Evolutionary conservation across 2,329 filamentous ascomycete genomes (phyloP).

Genomic region (Didymella sp.): DNA sequence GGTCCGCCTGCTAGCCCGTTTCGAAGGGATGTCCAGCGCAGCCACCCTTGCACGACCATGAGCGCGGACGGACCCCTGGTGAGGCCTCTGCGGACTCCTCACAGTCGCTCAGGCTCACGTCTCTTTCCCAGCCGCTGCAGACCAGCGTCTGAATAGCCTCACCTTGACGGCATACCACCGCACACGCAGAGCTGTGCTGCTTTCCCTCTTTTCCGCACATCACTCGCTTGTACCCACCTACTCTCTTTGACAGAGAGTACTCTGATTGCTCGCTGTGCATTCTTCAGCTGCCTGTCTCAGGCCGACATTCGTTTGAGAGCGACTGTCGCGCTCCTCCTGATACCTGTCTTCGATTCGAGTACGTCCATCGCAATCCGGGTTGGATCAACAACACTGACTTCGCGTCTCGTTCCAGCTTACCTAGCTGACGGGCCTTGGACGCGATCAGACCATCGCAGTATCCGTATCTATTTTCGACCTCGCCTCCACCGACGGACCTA

Average conservation of each 20-base stretch:
- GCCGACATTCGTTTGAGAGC: slow-evolving; percentile 19
- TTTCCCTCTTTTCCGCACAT: slow-evolving; percentile 42
- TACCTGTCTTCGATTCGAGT: slow-evolving; percentile 33
- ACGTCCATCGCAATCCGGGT: slow-evolving; percentile 24
- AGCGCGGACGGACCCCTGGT: slow-evolving; percentile 29
- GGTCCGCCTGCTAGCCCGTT: slow-evolving; percentile 31
- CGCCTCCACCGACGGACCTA: slow-evolving; percentile 5
- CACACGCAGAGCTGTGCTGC: slow-evolving; percentile 49
- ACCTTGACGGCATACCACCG: slow-evolving; percentile 26
- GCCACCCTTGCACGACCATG: slow-evolving; percentile 37
- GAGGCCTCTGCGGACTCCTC: slow-evolving; percentile 30
- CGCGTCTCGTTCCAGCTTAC: slow-evolving; percentile 23
- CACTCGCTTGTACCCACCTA: slow-evolving; percentile 16
- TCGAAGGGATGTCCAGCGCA: slow-evolving; percentile 27
- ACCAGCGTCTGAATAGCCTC: slow-evolving; percentile 43
- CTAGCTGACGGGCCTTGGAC: slow-evolving; percentile 12
- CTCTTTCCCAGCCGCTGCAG: slow-evolving; percentile 38
- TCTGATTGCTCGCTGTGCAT: slow-evolving; percentile 32
- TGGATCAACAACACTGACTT: slow-evolving; percentile 29
- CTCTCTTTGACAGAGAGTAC: slow-evolving; percentile 49
- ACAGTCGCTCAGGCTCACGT: slow-evolving; percentile 35
- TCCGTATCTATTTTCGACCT: slow-evolving; percentile 10
- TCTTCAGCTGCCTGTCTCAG: slow-evolving; percentile 24
- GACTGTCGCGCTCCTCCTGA: slow-evolving; percentile 23
- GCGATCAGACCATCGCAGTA: slow-evolving; percentile 13